Base-by-base conservation (phyloP, 2,329 filamentous ascomycete genomes). In the Ophiostoma pallidulum region DNA sequence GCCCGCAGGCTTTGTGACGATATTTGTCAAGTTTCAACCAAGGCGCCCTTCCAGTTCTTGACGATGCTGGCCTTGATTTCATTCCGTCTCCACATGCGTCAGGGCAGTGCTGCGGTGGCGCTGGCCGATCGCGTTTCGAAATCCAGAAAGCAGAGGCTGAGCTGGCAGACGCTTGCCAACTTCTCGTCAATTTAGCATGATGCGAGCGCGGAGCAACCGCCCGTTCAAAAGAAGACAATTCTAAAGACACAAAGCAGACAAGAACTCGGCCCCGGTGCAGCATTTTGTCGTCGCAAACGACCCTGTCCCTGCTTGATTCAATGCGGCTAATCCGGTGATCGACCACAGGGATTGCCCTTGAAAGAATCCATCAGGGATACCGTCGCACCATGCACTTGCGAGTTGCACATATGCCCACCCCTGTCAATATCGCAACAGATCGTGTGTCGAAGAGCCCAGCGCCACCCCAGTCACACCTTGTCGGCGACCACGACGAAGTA, bases 401-500 rank as follows among this genome's bases (percentile, higher is more conserved):
- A 47, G 51, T 47, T 44, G 45, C 51, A 49, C 38, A 51, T 47
- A 50, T 53, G 31, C 29, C 47, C 24, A 41, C 38, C 51, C 51
- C 41, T 32, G 51, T 49, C 51, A 45, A 53, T 51, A 48, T 43
- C 41, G 49, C 47, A 33, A 39, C 49, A 49, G 39, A 44, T 35
- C 16, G 31, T 51, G 49, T 46, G 28, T 53, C 49, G 44, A 49
- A 45, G 36, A 32, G 24, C 22, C 18, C n/a, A 31, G 36, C 13
- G 44, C 32, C 13, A 20, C 33, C 8, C 46, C 40, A 37, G 36
- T 40, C 41, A 45, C 47, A 41, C 32, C 41, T n/a, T 18, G 14
- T n/a, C 43, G 16, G 19, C 26, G 13, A 26, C 20, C 18, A 8
- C 38, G n/a, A 38, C 19, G 9, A 24, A 29, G 24, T 36, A 8